phyloP scores from a whole-genome alignment of 2,329 filamentous ascomycete genomes.

The Allantophomopsis cytisporea region DNA sequence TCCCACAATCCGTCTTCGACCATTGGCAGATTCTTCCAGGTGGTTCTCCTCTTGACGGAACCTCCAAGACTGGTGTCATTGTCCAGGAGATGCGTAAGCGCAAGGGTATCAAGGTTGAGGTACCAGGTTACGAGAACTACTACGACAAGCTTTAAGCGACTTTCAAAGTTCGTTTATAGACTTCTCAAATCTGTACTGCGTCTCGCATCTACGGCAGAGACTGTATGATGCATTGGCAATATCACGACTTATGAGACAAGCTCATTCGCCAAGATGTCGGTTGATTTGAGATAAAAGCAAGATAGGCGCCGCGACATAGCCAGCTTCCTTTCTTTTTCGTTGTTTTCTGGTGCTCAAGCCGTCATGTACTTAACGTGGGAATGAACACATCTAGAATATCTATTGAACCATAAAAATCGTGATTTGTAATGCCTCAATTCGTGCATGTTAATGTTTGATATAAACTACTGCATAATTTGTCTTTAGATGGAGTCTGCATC shows the following conservation, averaged over 20 bases:
- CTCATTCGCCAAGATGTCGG: conserved; percentile 9
- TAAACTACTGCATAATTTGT: no score
- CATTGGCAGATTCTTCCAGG: conserved; percentile 96
- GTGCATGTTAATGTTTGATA: no score
- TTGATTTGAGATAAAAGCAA: conserved; percentile 11
- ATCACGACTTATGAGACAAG: conserved; percentile 15
- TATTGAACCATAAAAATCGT: background rate
- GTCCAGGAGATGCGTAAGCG: conserved; percentile 91
- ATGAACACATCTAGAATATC: background rate
- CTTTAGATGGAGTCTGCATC: no score
- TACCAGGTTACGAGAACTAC: conserved; percentile 93
- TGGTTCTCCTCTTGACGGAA: conserved; percentile 78
- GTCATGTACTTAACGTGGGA: conserved; percentile 1
- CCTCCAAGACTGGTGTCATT: conserved; percentile 69
- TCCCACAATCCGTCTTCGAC: conserved; percentile 98
- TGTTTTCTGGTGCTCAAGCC: background rate
- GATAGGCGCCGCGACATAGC: conserved; percentile 6
- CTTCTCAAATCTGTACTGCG: conserved; percentile 11
- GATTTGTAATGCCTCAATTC: background rate
- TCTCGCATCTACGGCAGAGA: conserved; percentile 7
- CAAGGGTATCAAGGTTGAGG: conserved; percentile 97
- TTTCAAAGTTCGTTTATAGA: conserved; percentile 16
- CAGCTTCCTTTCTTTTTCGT: background rate
- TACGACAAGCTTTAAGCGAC: conserved; percentile 89
- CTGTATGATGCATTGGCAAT: conserved; percentile 4